Evolutionary conservation across 176 grass and related monocot species (phyloP).

Genomic region (Triticum turgidum): DNA sequence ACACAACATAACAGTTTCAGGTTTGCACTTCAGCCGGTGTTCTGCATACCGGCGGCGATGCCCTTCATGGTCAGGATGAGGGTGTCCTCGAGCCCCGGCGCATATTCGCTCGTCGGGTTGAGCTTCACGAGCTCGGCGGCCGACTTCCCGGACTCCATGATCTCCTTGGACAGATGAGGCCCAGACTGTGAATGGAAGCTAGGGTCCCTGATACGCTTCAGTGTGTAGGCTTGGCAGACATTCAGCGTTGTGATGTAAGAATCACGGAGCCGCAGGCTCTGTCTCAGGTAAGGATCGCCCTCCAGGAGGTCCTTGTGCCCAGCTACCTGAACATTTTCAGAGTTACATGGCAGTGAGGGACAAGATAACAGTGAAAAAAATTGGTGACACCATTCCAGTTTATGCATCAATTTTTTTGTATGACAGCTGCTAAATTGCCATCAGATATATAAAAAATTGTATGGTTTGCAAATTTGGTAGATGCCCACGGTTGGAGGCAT

Average conservation of each 20-base stretch:
- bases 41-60: slow-evolving; percentile 95
- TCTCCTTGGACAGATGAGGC: slow-evolving; percentile 78
- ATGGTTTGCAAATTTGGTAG: background rate
- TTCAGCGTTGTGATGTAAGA: slow-evolving; percentile 88
- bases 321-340: slow-evolving; percentile 55
- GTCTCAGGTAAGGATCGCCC: slow-evolving; percentile 86
- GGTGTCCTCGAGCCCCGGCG: slow-evolving; percentile 87
- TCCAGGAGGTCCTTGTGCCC: slow-evolving; percentile 91
- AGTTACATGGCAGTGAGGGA: background rate
- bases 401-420: background rate
- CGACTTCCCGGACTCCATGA: slow-evolving; percentile 47
- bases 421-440: background rate
- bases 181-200: slow-evolving; percentile 56
- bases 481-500: background rate
- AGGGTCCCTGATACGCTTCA: slow-evolving; percentile 85
- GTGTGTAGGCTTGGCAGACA: slow-evolving; percentile 78
- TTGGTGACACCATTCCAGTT: background rate
- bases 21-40: slow-evolving; percentile 65
- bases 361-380: background rate
- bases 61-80: slow-evolving; percentile 99
- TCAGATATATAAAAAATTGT: too few relatives aligned
- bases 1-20: background rate
- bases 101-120: slow-evolving; percentile 83
- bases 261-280: slow-evolving; percentile 77
- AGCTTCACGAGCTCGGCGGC: slow-evolving; percentile 77